phyloP scores from a whole-genome alignment of 148 eudicot genomes.

The Arctostaphylos glauca region DNA sequence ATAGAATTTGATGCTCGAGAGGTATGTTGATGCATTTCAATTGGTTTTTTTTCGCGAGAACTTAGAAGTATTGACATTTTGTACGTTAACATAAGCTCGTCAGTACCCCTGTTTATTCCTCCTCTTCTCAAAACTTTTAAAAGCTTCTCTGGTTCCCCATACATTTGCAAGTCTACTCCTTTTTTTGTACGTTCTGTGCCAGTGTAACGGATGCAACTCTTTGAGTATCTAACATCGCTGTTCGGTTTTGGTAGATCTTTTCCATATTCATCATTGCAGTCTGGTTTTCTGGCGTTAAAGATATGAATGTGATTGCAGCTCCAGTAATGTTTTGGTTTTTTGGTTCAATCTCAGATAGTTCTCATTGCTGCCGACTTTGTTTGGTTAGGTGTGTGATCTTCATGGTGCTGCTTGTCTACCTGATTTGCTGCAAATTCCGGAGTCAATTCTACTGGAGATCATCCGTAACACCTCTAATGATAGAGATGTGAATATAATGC shows the following conservation, averaged over 20 bases:
- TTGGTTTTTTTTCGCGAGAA: background rate
- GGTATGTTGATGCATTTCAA: background rate
- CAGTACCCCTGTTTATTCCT: background rate
- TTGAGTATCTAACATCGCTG: background rate
- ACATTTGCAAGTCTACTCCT: background rate
- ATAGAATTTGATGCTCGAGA: slow-evolving; percentile 25
- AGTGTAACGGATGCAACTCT: background rate
- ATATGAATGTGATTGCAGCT: too few species aligned
- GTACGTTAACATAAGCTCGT: background rate
- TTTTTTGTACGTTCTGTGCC: background rate
- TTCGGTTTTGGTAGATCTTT: background rate
- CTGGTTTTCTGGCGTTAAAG: too few species aligned
- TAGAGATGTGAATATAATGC: background rate
- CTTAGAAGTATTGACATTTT: background rate
- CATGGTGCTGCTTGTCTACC: too few species aligned
- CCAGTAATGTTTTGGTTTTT: too few species aligned
- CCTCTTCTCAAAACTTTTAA: background rate
- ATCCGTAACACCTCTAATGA: background rate
- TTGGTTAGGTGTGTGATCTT: too few species aligned
- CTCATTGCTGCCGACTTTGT: too few species aligned
- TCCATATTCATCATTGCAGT: too few species aligned
- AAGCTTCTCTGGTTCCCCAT: background rate
- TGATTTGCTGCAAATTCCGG: too few species aligned
- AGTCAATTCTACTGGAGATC: background rate
- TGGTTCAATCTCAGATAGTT: too few species aligned